phyloP scores from a whole-genome alignment of 768 basidiomycete genomes.

The Chiua virens region DNA sequence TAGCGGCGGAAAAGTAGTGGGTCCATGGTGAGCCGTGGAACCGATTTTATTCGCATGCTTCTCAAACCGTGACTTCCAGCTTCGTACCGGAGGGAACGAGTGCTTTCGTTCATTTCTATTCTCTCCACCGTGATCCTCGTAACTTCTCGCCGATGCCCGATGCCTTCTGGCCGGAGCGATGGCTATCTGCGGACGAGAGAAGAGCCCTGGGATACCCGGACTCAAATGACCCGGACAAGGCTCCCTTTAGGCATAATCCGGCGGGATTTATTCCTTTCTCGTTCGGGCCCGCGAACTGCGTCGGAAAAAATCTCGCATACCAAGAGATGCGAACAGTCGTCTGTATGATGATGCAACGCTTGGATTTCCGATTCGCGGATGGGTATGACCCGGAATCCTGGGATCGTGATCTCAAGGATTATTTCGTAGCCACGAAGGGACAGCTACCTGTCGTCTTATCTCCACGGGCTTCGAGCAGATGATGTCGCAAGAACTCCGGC shows the following conservation, averaged over 20 bases:
- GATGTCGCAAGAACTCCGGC: constrained; percentile 11
- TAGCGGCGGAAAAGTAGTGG: constrained; percentile 38
- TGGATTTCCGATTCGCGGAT: constrained; percentile 41
- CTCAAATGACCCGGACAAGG: constrained; percentile 22
- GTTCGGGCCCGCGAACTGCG: constrained; percentile 44
- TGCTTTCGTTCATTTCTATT: constrained; percentile 42
- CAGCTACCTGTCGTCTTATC: constrained; percentile 35
- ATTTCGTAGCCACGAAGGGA: constrained; percentile 38
- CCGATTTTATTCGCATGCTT: not conserved
- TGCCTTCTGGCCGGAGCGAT: constrained; percentile 45
- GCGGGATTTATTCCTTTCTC: constrained; percentile 48
- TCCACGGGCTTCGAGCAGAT: constrained; percentile 26
- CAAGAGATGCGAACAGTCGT: constrained; percentile 43
- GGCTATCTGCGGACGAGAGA: constrained; percentile 35
- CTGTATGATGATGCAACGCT: constrained; percentile 38
- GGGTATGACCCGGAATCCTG: constrained; percentile 36
- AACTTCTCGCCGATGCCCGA: constrained; percentile 48
- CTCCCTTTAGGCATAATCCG: constrained; percentile 33
- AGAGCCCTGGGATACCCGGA: constrained; percentile 26
- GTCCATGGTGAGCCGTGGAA: constrained; percentile 37
- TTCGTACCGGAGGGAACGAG: constrained; percentile 46
- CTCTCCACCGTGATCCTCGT: constrained; percentile 45
- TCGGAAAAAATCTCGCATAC: constrained; percentile 43
- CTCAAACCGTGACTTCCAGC: constrained; percentile 27
- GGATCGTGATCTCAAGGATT: constrained; percentile 38